These are phyloP conservation scores for Lyophyllum atratum DNA, from an alignment of 768 basidiomycete genomes.

Conservation along the genomic window DNA sequence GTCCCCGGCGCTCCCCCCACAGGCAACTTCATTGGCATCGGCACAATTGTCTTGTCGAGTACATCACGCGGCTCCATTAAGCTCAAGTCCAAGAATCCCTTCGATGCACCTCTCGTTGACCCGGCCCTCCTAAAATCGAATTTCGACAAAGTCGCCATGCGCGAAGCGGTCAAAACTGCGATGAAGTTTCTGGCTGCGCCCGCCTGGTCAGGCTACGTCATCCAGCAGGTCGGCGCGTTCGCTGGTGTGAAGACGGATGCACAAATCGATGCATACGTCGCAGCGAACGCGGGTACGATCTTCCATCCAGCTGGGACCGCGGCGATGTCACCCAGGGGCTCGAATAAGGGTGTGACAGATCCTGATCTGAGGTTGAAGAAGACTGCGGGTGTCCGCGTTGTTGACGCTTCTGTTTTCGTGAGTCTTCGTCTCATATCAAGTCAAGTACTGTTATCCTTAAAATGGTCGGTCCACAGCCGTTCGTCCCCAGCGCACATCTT, in stretches of 20 bases:
- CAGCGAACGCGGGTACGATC: conserved; percentile 17
- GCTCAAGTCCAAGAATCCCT: conserved; percentile 40
- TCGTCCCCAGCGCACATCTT: conserved; percentile 14
- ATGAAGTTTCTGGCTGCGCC: conserved; percentile 18
- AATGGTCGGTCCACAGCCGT: conserved; percentile 1
- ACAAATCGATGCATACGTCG: conserved; percentile 21
- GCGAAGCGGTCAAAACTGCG: conserved; percentile 7
- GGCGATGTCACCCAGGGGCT: conserved; percentile 24
- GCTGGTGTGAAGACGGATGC: conserved; percentile 21
- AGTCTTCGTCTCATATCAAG: background rate
- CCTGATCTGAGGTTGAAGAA: conserved; percentile 33
- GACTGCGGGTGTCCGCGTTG: conserved; percentile 28
- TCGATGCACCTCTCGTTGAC: conserved; percentile 45
- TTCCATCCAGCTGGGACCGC: conserved; percentile 30
- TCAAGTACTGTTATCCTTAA: background rate
- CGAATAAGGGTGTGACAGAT: conserved; percentile 29
- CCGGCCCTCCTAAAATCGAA: conserved; percentile 38
- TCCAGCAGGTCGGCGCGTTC: conserved; percentile 6
- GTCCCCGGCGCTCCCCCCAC: conserved; percentile 25
- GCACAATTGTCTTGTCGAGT: conserved; percentile 18
- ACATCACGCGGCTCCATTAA: conserved; percentile 27
- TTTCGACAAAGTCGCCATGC: conserved; percentile 18
- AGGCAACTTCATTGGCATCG: conserved; percentile 16
- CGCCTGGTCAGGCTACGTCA: conserved; percentile 23
- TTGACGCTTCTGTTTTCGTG: conserved; percentile 32